These are phyloP conservation scores for Salvia hispanica DNA, from an alignment of 257 asterid species.

Conservation along the genomic window DNA sequence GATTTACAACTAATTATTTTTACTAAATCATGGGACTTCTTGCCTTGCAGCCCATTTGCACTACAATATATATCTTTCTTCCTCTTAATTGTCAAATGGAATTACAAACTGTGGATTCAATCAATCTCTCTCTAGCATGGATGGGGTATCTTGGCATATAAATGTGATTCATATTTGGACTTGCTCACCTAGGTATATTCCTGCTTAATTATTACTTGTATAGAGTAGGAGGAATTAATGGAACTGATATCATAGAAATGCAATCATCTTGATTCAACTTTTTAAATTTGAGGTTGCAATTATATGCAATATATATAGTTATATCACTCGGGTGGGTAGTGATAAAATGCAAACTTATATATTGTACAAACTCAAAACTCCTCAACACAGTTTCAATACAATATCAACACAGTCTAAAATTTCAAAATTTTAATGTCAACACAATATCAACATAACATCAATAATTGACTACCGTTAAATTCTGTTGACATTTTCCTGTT, in stretches of 20 bases:
- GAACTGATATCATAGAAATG: not conserved
- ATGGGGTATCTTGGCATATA: slow-evolving; percentile 22
- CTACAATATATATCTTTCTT: slow-evolving; percentile 1
- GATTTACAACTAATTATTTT: slow-evolving; percentile 2
- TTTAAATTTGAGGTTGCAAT: not conserved
- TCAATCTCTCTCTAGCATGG: not conserved
- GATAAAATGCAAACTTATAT: no score
- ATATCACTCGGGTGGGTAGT: no score
- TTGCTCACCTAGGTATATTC: slow-evolving; percentile 3
- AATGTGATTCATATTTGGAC: slow-evolving; percentile 5
- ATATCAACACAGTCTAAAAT: no score
- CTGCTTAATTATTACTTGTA: not conserved
- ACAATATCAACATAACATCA: no score
- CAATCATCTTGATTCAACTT: not conserved
- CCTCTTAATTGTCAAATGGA: slow-evolving; percentile 4
- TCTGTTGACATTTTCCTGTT: no score
- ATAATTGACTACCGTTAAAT: no score
- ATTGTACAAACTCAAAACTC: no score
- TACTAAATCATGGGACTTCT: slow-evolving; percentile 34
- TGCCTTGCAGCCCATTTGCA: slow-evolving; percentile 38
- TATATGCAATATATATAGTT: no score
- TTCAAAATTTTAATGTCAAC: no score
- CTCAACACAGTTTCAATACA: no score
- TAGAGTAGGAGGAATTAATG: not conserved
- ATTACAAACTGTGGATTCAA: not conserved